Percentiles rank a stretch among this genome's conserved stretches.
phyloP scores from a whole-genome alignment of 1,284 basidiomycete genomes.

The Laetiporus sulphureus region DNA sequence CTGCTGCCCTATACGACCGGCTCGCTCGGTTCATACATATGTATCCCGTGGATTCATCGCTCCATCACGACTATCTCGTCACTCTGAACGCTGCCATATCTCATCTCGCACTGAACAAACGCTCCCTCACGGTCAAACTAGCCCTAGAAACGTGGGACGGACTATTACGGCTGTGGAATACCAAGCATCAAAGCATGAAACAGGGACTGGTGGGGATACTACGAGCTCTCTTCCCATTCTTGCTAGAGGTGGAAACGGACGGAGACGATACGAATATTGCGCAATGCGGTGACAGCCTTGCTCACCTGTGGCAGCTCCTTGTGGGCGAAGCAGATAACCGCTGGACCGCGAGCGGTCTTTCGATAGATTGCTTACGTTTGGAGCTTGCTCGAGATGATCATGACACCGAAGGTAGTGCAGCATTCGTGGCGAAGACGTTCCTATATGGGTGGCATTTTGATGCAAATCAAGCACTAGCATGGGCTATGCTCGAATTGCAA shows the following conservation, averaged over 20 bases:
- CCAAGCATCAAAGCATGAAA: slow-evolving; percentile 65
- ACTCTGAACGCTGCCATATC: slow-evolving; percentile 65
- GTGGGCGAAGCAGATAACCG: slow-evolving; percentile 57
- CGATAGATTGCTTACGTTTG: slow-evolving; percentile 59
- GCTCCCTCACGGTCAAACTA: slow-evolving; percentile 48
- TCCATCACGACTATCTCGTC: slow-evolving; percentile 68
- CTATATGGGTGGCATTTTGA: slow-evolving; percentile 70
- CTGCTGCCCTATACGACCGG: slow-evolving; percentile 53
- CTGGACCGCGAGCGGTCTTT: slow-evolving; percentile 56
- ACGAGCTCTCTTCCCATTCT: slow-evolving; percentile 65
- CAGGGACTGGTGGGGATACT: slow-evolving; percentile 65
- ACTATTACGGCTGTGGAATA: slow-evolving; percentile 68
- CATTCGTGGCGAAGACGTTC: slow-evolving; percentile 62
- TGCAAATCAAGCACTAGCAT: slow-evolving; percentile 63
- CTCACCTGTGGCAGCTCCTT: slow-evolving; percentile 46
- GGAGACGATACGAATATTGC: slow-evolving; percentile 2
- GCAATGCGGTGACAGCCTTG: slow-evolving; percentile 36
- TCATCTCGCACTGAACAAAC: slow-evolving; percentile 69
- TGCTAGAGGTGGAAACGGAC: slow-evolving; percentile 30
- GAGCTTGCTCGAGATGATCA: slow-evolving; percentile 29
- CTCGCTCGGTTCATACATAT: slow-evolving; percentile 60
- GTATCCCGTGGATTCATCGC: slow-evolving; percentile 64
- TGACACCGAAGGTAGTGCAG: slow-evolving; percentile 20
- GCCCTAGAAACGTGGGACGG: slow-evolving; percentile 56
- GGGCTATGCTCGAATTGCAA: slow-evolving; percentile 80